These are phyloP conservation scores for Podosphaera aphanis DNA, from an alignment of 2,329 filamentous ascomycete genomes.

Conservation along the genomic window DNA sequence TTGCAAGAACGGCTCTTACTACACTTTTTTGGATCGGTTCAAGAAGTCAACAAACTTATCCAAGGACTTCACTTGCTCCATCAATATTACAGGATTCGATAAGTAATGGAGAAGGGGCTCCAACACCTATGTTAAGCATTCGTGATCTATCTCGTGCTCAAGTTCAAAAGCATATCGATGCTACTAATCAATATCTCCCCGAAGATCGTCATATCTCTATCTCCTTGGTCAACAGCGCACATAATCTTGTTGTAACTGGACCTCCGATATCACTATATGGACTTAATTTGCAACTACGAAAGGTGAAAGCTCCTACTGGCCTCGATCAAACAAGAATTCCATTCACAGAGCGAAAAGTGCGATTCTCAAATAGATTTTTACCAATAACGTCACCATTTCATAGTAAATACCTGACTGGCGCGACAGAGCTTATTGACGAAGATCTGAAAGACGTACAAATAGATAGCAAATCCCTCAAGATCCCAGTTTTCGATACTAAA, in stretches of 20 bases:
- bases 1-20: constrained; percentile 58
- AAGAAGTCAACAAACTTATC: constrained; percentile 91
- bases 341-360: constrained; percentile 84
- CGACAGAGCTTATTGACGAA: constrained; percentile 60
- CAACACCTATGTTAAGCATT: constrained; percentile 95
- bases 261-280: constrained; percentile 91
- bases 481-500: constrained; percentile 76
- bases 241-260: constrained; percentile 90
- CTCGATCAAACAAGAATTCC: constrained; percentile 87
- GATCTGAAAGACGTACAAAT: constrained; percentile 71
- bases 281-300: constrained; percentile 81
- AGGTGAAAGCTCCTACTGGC: constrained; percentile 93
- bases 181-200: constrained; percentile 88
- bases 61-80: constrained; percentile 77
- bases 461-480: constrained; percentile 46
- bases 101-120: constrained; percentile 81
- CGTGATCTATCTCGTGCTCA: constrained; percentile 71
- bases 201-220: constrained; percentile 82
- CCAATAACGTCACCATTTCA: constrained; percentile 97
- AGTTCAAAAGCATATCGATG: constrained; percentile 89
- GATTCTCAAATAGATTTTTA: constrained; percentile 89
- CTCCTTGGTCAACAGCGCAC: constrained; percentile 86
- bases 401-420: constrained; percentile 73
- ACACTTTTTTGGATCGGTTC: constrained; percentile 98
- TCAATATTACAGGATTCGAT: constrained; percentile 78